Evolutionary conservation across 306 rosid species (phyloP).

Genomic region (Datisca glomerata): DNA sequence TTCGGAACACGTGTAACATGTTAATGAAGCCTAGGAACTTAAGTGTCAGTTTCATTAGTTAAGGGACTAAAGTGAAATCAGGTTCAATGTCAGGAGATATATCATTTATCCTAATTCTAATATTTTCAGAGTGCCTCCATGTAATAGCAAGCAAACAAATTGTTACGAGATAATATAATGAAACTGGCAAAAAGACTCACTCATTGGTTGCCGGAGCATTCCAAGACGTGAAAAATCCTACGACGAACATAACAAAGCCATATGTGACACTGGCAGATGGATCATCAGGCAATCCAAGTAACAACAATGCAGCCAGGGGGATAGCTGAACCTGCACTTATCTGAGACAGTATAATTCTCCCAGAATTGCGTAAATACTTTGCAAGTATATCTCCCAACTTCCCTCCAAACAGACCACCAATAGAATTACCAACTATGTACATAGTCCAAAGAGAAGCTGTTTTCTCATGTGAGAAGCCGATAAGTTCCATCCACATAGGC

Average conservation of each 20-base stretch:
- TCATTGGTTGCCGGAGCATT: background rate
- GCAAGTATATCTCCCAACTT: slow-evolving; percentile 62
- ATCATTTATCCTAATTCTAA: no score
- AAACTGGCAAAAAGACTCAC: background rate
- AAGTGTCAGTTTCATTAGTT: no score
- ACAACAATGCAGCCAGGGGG: background rate
- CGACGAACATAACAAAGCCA: background rate
- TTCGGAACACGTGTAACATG: no score
- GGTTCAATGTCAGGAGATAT: no score
- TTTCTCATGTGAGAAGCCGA: slow-evolving; percentile 68
- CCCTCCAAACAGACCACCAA: slow-evolving; percentile 82
- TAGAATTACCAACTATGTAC: slow-evolving; percentile 40
- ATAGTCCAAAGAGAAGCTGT: slow-evolving; percentile 58
- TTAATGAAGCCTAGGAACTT: no score
- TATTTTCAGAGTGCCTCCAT: no score
- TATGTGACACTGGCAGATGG: background rate
- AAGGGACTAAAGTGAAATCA: no score
- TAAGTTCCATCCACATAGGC: slow-evolving; percentile 76
- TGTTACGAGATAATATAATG: no score
- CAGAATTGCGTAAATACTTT: background rate
- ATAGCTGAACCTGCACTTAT: background rate
- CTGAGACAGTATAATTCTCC: background rate
- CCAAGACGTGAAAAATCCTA: background rate
- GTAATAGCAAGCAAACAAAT: no score
- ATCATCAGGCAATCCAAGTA: background rate